Conservation (phyloP, 1,139 yeast species). For the Candida freyschussii region DNA sequence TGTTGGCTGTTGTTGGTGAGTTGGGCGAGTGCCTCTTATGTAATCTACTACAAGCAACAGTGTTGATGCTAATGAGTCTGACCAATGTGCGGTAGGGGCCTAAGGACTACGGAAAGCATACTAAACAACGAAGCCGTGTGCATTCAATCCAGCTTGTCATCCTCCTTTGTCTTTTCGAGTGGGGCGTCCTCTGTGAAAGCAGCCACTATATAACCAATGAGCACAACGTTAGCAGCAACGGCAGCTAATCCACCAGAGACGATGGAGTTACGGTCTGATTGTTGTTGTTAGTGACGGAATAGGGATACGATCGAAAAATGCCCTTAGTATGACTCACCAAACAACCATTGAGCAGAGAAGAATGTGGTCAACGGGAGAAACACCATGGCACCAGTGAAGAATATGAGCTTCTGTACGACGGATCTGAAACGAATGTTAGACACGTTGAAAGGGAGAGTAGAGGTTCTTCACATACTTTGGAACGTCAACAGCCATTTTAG, state of each 20-base stretch:
- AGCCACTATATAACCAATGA: conserved; percentile 78
- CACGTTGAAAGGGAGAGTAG: neutral
- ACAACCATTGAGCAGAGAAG: conserved; percentile 54
- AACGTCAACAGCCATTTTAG: conserved; percentile 50
- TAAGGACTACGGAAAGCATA: too few species aligned
- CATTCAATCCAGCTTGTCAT: conserved; percentile 29
- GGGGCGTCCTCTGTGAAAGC: conserved; percentile 81
- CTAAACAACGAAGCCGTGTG: neutral
- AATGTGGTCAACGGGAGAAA: conserved; percentile 70
- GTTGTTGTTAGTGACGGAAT: too few species aligned
- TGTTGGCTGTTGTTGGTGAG: too few species aligned
- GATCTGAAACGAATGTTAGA: conserved; percentile 20
- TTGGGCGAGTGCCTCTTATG: too few species aligned
- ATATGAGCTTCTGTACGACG: conserved; percentile 57
- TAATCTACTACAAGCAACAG: too few species aligned
- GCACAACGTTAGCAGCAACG: conserved; percentile 76
- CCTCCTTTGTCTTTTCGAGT: conserved; percentile 31
- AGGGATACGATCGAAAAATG: too few species aligned
- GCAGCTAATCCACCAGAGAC: conserved; percentile 92
- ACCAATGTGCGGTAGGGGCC: too few species aligned
- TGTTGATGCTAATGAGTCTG: too few species aligned
- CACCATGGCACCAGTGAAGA: conserved; percentile 89
- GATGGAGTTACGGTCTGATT: conserved; percentile 45
- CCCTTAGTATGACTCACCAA: conserved; percentile 27
- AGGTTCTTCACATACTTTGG: conserved; percentile 46